Evolutionary conservation across 2,329 filamentous ascomycete genomes (phyloP), one percentile per base, ranked within the genome.

Genomic region (Cladosporium sp.): DNA sequence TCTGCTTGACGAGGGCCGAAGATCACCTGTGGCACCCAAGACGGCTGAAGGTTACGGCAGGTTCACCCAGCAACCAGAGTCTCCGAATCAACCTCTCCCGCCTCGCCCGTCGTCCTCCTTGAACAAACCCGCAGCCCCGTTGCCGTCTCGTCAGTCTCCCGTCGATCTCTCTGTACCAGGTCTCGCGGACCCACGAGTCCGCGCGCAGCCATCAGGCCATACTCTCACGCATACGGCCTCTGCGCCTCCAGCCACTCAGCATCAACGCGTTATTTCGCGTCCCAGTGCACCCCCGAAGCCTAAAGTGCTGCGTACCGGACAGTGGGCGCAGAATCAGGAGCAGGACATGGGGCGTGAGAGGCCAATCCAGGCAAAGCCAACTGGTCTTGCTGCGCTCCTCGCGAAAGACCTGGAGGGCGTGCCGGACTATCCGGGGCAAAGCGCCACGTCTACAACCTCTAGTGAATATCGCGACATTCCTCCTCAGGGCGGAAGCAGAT

Each of bases 41-140:
- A 97, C 92, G 0, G 93, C 93, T 0, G 89, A 93, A 69, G 94
- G 94, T 0, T 98, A 98, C 75, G 95, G 95, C 8, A 89, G 89
- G 67, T 97, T 91, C 76, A 93, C 93, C 16, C 23, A 91, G 89
- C 54, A 63, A 13, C 23, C 58, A n/a, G 54, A 66, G 26, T 26
- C 26, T 18, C 36, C n/a, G 13, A 46, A 39, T 14, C 32, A 59
- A 7, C 13, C 51, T 34, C 63, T 48, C n/a, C 63, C 21, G 48
- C 64, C 28, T n/a, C 51, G 26, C 51, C 67, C 54, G 3, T 18
- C 56, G 7, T 48, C 39, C 11, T 48, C 39, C 11, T 25, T 51
- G 36, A 39, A 61, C 26, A 65, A 54, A 28, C 61, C 57, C 13
- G 30, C 34, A 18, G 32, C 25, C n/a, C 57, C 53, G 10, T 11